Conservation (phyloP, 1,284 basidiomycete species). For the Apiotrichum siamense region DNA sequence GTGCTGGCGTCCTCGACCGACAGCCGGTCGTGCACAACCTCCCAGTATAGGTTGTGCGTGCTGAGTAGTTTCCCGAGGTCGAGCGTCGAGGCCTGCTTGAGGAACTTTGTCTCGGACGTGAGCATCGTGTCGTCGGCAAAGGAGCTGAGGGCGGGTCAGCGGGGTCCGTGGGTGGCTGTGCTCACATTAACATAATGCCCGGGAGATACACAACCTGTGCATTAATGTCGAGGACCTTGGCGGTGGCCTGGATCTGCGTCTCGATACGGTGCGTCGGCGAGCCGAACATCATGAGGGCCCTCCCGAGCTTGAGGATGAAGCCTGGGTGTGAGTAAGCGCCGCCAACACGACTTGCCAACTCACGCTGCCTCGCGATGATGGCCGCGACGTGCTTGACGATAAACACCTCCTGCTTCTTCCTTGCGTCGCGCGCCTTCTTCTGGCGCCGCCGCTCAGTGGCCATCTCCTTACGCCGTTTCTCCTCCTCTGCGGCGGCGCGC, state of each 20-base stretch:
- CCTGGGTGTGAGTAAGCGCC: too few species aligned
- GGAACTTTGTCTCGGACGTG: conserved; percentile 79
- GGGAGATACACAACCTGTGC: conserved; percentile 82
- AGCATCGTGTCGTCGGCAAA: conserved; percentile 78
- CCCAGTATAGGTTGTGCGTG: conserved; percentile 75
- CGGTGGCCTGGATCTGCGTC: conserved; percentile 79
- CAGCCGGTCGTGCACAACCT: conserved; percentile 79
- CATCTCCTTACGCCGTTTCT: conserved; percentile 50
- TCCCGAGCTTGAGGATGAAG: conserved; percentile 80
- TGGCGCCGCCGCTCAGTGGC: conserved; percentile 51
- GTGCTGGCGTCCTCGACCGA: conserved; percentile 72
- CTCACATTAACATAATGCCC: conserved; percentile 64
- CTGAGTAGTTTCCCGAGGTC: conserved; percentile 72
- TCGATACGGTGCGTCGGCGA: conserved; percentile 83
- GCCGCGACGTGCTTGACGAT: conserved; percentile 86
- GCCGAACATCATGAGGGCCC: conserved; percentile 93
- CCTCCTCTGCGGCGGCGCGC: conserved; percentile 38
- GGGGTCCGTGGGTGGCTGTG: background rate
- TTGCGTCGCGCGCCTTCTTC: conserved; percentile 54
- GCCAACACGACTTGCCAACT: too few species aligned
- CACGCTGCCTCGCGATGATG: conserved; percentile 79
- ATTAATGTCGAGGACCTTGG: conserved; percentile 74
- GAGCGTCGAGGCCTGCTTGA: conserved; percentile 66
- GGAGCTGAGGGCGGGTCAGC: conserved; percentile 39
- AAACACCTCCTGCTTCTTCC: conserved; percentile 71